Percentiles rank a stretch among this genome's conserved stretches.
These are phyloP conservation scores for Mariannaea sp. DNA, from an alignment of 2,329 filamentous ascomycete species.

Conservation along the genomic window DNA sequence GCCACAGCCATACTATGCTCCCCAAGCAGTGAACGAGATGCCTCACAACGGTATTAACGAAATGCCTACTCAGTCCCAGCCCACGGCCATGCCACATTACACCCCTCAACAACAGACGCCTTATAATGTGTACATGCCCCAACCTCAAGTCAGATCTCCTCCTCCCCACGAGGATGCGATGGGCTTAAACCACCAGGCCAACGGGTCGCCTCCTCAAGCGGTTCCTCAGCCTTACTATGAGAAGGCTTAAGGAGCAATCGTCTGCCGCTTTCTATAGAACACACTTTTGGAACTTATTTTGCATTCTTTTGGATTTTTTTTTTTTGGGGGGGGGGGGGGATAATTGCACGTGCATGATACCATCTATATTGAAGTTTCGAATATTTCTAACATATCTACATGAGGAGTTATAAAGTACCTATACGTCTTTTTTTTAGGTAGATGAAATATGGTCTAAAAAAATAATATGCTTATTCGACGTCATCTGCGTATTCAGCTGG, in stretches of 20 bases:
- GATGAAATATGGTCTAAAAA: neutral
- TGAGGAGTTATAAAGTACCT: constrained; percentile 1
- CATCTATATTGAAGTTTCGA: constrained; percentile 25
- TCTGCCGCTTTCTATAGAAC: neutral
- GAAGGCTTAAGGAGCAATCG: constrained; percentile 22
- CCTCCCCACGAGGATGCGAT: constrained; percentile 38
- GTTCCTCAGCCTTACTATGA: constrained; percentile 29
- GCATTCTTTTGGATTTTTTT: neutral
- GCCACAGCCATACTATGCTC: constrained; percentile 5
- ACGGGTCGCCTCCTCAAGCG: constrained; percentile 33
- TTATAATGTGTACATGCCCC: constrained; percentile 4
- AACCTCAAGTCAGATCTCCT: constrained; percentile 22
- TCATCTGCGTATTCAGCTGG: constrained; percentile 44
- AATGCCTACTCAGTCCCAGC: neutral
- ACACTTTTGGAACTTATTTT: neutral
- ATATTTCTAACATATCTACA: constrained; percentile 8
- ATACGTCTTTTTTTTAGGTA: neutral
- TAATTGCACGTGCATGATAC: constrained; percentile 24
- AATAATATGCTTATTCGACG: constrained; percentile 36
- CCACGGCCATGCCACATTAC: neutral
- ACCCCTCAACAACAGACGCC: constrained; percentile 9
- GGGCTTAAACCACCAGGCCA: constrained; percentile 41
- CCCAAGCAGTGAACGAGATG: no score
- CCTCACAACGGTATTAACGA: neutral
- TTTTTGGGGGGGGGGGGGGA: neutral